These are phyloP conservation scores for Pelargonium fulgidum DNA, from an alignment of 441 rosid species.

Conservation along the genomic window DNA sequence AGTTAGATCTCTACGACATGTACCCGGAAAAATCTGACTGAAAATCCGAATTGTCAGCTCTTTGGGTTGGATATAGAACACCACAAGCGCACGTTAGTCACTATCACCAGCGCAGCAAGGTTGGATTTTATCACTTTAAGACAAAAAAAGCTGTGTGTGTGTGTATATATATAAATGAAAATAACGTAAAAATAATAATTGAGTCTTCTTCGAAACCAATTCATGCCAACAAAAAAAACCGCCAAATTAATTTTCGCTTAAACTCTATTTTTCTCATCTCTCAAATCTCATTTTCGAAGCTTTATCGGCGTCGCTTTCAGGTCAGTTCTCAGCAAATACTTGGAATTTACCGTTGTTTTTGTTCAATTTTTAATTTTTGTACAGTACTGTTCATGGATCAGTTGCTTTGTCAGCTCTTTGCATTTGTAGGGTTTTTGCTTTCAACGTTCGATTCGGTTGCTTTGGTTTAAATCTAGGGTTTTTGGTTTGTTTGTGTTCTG, in stretches of 20 bases:
- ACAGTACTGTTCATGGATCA: neutral
- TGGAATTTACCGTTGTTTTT: neutral
- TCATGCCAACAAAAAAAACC: conserved; percentile 13
- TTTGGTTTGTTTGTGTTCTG: conserved; percentile 4
- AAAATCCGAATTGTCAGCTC: neutral
- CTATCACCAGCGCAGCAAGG: conserved; percentile 1
- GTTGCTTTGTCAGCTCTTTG: conserved; percentile 4
- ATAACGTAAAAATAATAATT: neutral
- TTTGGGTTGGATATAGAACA: neutral
- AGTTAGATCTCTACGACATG: no score
- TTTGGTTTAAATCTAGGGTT: conserved; percentile 30
- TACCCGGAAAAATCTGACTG: neutral
- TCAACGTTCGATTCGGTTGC: conserved; percentile 14
- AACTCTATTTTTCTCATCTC: conserved; percentile 8
- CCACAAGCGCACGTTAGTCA: conserved; percentile 12
- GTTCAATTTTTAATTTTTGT: neutral
- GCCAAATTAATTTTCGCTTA: conserved; percentile 13
- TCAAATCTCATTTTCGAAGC: conserved; percentile 4
- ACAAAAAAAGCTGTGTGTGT: neutral
- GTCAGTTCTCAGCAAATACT: conserved; percentile 10
- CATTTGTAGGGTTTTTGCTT: conserved; percentile 29
- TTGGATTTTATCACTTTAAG: neutral
- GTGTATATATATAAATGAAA: neutral
- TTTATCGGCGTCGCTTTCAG: conserved; percentile 13
- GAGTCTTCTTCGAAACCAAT: conserved; percentile 3